A percentile compares a stretch with the other conserved stretches of the same genome.
Conservation (phyloP, 2,329 filamentous ascomycete genomes). For the Trichoderma brevicompactum region DNA sequence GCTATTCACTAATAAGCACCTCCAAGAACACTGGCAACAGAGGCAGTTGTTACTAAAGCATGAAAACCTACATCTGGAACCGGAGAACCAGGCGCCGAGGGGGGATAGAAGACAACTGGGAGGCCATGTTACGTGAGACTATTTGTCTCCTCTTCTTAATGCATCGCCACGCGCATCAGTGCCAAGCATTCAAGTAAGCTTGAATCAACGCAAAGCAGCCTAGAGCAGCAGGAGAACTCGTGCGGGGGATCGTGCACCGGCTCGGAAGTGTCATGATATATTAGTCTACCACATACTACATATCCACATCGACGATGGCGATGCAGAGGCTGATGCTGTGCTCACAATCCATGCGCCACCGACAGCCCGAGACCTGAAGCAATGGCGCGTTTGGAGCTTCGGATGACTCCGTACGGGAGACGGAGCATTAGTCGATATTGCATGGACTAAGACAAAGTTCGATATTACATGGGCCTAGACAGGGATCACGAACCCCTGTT, state of each 20-base stretch:
- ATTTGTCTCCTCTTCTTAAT: neutral
- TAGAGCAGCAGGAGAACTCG: constrained; percentile 1
- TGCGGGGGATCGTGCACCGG: neutral
- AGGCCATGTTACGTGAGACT: neutral
- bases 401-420: too few species aligned
- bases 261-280: constrained; percentile 15
- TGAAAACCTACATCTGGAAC: neutral
- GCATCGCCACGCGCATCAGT: neutral
- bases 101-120: neutral
- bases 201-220: constrained; percentile 5
- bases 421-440: too few species aligned
- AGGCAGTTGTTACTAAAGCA: neutral
- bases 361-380: constrained; percentile 1
- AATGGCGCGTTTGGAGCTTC: constrained; percentile 13
- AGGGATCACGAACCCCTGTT: neutral
- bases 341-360: neutral
- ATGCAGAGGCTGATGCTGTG: neutral
- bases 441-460: too few species aligned
- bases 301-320: neutral
- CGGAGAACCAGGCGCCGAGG: constrained; percentile 9
- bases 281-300: neutral
- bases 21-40: neutral
- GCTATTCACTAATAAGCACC: too few species aligned
- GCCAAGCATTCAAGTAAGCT: neutral
- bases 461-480: neutral